These are phyloP conservation scores for Monosporascus cannonballus DNA, from an alignment of 2,329 filamentous ascomycete species.

Conservation along the genomic window DNA sequence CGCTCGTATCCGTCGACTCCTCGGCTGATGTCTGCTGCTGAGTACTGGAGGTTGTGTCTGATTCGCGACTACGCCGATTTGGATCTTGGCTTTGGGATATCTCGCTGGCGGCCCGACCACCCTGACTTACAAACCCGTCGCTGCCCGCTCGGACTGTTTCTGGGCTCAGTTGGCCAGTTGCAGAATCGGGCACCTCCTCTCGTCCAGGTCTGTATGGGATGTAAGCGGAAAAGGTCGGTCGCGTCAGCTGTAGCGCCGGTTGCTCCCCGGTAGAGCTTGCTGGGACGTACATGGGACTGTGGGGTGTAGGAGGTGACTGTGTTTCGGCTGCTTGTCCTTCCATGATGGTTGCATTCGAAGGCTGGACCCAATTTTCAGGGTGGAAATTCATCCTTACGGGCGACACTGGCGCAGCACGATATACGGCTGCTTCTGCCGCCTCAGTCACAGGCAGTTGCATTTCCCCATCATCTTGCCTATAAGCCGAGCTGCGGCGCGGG, in stretches of 20 bases:
- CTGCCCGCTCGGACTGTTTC: conserved; percentile 10
- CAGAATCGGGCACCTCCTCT: conserved; percentile 11
- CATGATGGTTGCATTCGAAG: conserved; percentile 48
- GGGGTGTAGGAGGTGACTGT: conserved; percentile 30
- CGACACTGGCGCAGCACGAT: conserved; percentile 44
- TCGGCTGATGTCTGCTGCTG: conserved; percentile 44
- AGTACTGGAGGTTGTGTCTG: conserved; percentile 44
- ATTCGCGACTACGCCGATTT: conserved; percentile 47
- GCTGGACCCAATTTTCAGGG: conserved; percentile 44
- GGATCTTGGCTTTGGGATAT: conserved; percentile 17
- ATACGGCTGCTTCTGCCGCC: conserved; percentile 33
- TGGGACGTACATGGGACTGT: conserved; percentile 20
- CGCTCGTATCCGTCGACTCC: conserved; percentile 49
- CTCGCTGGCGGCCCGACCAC: conserved; percentile 12
- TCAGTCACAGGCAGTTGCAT: conserved; percentile 24
- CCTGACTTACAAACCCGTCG: conserved; percentile 8
- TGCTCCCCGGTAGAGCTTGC: conserved; percentile 10
- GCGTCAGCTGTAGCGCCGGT: conserved; percentile 10
- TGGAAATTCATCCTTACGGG: conserved; percentile 51
- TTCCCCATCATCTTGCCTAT: conserved; percentile 17
- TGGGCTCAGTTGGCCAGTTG: conserved; percentile 7
- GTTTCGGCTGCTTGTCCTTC: conserved; percentile 22
- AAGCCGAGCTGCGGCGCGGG: conserved; percentile 26
- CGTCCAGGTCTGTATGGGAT: conserved; percentile 16
- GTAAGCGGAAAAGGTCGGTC: conserved; percentile 12